These are phyloP conservation scores for Candida yuanshanica DNA, from an alignment of 805 yeast species.

Conservation along the genomic window DNA sequence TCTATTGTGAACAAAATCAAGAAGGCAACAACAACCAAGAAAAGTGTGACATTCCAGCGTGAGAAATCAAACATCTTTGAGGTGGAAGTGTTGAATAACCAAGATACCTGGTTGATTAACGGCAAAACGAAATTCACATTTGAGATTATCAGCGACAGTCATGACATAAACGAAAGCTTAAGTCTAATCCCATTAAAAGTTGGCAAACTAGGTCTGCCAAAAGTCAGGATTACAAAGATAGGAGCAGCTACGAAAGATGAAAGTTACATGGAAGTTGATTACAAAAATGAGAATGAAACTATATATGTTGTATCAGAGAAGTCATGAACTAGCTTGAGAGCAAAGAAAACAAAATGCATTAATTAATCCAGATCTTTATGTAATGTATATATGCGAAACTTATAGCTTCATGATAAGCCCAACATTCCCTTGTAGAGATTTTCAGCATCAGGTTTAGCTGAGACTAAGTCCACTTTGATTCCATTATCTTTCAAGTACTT, in stretches of 20 bases:
- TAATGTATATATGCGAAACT: not conserved
- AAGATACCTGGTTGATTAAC: constrained; percentile 75
- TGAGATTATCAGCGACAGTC: constrained; percentile 22
- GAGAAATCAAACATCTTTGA: constrained; percentile 30
- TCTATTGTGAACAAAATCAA: constrained; percentile 28
- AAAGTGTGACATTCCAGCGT: constrained; percentile 19
- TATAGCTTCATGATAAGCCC: not conserved
- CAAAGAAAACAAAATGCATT: too few species aligned
- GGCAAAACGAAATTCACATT: constrained; percentile 61
- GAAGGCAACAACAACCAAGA: constrained; percentile 4
- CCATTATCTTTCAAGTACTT: constrained; percentile 48
- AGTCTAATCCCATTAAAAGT: constrained; percentile 67
- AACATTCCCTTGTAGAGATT: constrained; percentile 39
- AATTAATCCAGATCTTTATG: too few species aligned
- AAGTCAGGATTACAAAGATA: constrained; percentile 38
- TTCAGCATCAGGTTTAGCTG: constrained; percentile 66
- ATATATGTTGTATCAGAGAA: constrained; percentile 64
- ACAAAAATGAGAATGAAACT: constrained; percentile 63
- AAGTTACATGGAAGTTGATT: constrained; percentile 51
- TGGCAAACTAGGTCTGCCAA: constrained; percentile 70
- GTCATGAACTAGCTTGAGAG: too few species aligned
- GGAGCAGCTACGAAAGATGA: constrained; percentile 28
- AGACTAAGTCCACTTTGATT: constrained; percentile 55
- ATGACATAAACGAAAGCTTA: constrained; percentile 28
- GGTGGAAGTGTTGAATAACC: constrained; percentile 42